Evolutionary conservation across 2,329 filamentous ascomycete species (phyloP).

Genomic region (Madurella mycetomatis): DNA sequence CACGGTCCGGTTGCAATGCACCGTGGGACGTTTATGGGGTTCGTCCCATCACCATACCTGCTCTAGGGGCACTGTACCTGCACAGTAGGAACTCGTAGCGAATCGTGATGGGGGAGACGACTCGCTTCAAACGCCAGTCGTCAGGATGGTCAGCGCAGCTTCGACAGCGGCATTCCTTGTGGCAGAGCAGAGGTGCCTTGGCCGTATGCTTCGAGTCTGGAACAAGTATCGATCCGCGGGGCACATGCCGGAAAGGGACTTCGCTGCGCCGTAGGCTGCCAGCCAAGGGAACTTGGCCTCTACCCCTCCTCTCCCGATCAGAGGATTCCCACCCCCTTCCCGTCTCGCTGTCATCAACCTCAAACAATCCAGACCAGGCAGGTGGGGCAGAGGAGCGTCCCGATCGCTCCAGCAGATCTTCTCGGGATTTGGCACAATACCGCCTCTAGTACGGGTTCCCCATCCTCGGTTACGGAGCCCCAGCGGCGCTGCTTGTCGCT

Average conservation of each 20-base stretch:
- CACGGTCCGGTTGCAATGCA: slow-evolving; percentile 6
- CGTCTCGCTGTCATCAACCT: slow-evolving; percentile 17
- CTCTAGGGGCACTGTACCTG: background rate
- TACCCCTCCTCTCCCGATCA: slow-evolving; percentile 6
- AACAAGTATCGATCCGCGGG: slow-evolving; percentile 2
- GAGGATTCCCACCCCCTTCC: background rate
- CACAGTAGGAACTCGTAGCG: background rate
- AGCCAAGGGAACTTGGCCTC: background rate
- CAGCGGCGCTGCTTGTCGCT: background rate
- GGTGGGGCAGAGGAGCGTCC: background rate
- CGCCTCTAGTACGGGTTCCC: background rate
- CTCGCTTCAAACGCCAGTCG: too few species aligned
- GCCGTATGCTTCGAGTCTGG: slow-evolving; percentile 7
- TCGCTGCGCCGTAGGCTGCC: background rate
- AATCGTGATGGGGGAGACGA: too few species aligned
- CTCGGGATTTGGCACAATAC: background rate
- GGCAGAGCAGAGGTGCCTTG: background rate
- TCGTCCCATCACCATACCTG: background rate
- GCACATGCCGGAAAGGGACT: background rate
- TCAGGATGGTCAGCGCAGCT: too few species aligned
- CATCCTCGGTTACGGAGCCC: background rate
- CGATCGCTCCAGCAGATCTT: background rate
- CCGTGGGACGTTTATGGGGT: background rate
- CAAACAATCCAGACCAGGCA: slow-evolving; percentile 10
- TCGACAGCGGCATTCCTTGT: too few species aligned